Conservation (phyloP, 2,329 filamentous ascomycete genomes). For the Aspergillus pseudoviridinutans region DNA sequence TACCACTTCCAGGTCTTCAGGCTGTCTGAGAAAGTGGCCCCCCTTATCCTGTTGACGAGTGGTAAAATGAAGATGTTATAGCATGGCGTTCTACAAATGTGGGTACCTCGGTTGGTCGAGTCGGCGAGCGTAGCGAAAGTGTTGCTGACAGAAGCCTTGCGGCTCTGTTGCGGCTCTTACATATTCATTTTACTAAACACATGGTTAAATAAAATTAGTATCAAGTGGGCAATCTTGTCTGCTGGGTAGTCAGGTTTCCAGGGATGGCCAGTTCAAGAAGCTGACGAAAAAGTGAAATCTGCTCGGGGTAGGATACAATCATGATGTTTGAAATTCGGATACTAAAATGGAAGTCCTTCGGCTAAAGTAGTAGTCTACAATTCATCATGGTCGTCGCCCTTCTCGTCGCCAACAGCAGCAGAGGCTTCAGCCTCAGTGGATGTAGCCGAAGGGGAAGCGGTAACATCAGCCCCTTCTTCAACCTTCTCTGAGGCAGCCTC, state of each 20-base stretch:
- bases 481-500: constrained; percentile 55
- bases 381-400: constrained; percentile 35
- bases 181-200: not conserved
- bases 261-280: not conserved
- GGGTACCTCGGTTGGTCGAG: not conserved
- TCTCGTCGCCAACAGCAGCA: constrained; percentile 22
- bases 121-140: not conserved
- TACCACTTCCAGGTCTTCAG: no score
- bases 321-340: not conserved
- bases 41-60: not conserved
- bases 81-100: not conserved
- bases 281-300: not conserved
- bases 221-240: not conserved
- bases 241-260: not conserved
- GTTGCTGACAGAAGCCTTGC: not conserved
- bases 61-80: not conserved
- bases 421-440: constrained; percentile 15
- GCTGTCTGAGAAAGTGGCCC: no score
- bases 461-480: constrained; percentile 38
- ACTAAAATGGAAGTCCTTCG: constrained; percentile 1
- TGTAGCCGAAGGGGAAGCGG: constrained; percentile 20
- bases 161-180: not conserved
- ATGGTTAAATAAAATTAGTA: not conserved
- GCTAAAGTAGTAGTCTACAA: constrained; percentile 25
- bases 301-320: not conserved